Percentiles rank a stretch among this genome's conserved stretches.
phyloP scores from a whole-genome alignment of 2,329 filamentous ascomycete species.

The Penicillium hesseltinei region DNA sequence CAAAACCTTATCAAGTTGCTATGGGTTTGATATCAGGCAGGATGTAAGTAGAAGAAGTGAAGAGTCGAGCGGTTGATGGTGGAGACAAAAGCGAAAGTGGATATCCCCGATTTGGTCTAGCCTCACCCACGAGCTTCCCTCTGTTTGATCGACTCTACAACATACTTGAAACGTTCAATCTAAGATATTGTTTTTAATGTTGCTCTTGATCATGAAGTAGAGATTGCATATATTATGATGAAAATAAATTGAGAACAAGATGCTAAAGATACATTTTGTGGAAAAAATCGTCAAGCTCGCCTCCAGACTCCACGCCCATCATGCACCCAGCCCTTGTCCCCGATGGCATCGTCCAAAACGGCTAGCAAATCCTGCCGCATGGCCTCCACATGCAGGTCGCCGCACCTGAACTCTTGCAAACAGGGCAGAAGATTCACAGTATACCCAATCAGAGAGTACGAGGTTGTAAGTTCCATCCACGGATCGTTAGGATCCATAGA shows the following conservation, averaged over 20 bases:
- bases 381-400: constrained; percentile 33
- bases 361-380: constrained; percentile 29
- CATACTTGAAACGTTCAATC: background rate
- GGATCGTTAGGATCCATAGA: constrained; percentile 44
- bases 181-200: background rate
- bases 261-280: background rate
- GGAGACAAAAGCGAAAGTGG: background rate
- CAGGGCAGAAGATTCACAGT: constrained; percentile 29
- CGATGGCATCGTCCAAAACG: constrained; percentile 26
- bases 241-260: background rate
- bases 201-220: background rate
- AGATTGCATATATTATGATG: background rate
- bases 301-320: constrained; percentile 34
- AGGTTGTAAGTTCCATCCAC: constrained; percentile 56
- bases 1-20: background rate
- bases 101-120: background rate
- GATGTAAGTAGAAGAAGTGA: background rate
- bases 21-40: background rate
- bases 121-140: background rate
- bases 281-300: background rate
- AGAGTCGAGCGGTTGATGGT: background rate
- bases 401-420: constrained; percentile 28
- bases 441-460: constrained; percentile 49
- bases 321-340: constrained; percentile 29
- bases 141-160: background rate